Base-by-base conservation (phyloP, 208 protist genomes). In the Acanthamoeba castellanii region DNA sequence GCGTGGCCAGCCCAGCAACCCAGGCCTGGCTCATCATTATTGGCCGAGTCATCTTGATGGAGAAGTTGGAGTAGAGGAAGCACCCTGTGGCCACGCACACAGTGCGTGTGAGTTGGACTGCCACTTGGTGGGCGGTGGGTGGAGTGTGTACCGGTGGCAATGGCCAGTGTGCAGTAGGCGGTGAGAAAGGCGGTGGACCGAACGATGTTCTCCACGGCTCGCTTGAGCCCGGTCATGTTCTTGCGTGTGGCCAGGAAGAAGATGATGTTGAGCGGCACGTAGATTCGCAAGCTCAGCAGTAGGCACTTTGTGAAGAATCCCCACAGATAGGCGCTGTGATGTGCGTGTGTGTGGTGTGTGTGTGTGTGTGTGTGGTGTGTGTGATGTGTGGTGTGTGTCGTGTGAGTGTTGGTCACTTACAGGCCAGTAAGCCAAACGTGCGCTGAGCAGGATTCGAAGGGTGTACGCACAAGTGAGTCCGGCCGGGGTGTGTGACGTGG, bases 241-340 rank as follows among this genome's bases (percentile, higher is more conserved):
- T 92, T 92, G 4, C 45, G 50, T 34, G 32, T 30, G 57, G 85
- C 57, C 59, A 92, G 37, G 85, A 92, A 92, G 57, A 92, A 92
- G 30, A 92, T 55, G 32, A 92, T 37, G 59, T 92, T 74, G 32
- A 92, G 85, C 37, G 85, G 85, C 32, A 92, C 61, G 59, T 92
- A 92, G 37, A 92, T n/a, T 45, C 61, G 52, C 7, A 92, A 55
- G 52, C 59, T 74, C 57, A 74, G 32, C 61, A 74, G 59, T 5
- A 74, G 5, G 85, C 85, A 20, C 59, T 92, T 92, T 2, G 74
- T 9, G 32, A 72, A 37, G 59, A 92, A 92, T 1, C 6, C 45
- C 20, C 25, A 52, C 37, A 87, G 3, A 32, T 87, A 87, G 3
- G 47, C 37, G n/a, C 78, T 87, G n/a, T 25, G n/a, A 32, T 30